Conservation (phyloP, 495 filamentous ascomycete genomes). For the Bacidia gigantensis region DNA sequence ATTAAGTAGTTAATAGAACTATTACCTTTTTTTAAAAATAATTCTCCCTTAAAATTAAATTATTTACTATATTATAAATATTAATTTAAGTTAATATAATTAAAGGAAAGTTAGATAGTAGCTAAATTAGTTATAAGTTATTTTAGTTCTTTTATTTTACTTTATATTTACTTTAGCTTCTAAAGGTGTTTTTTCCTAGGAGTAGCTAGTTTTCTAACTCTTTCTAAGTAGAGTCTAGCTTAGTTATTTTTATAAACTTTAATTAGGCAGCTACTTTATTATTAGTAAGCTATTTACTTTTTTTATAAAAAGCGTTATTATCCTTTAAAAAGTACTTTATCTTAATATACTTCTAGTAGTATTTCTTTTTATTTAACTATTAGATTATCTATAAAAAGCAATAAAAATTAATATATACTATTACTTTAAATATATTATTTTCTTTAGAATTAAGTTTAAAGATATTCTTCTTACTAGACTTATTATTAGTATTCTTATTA, state of each 20-base stretch:
- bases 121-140: background rate
- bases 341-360: background rate
- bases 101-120: background rate
- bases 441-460: too few species aligned
- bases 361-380: background rate
- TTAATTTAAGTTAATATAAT: background rate
- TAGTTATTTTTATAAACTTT: background rate
- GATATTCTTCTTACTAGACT: background rate
- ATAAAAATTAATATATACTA: background rate
- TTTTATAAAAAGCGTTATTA: background rate
- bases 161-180: background rate
- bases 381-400: background rate
- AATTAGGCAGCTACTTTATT: background rate
- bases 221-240: background rate
- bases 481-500: background rate
- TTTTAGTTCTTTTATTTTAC: background rate
- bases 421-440: background rate
- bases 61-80: background rate
- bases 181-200: background rate
- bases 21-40: background rate
- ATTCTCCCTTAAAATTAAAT: background rate
- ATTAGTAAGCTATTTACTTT: background rate
- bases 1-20: background rate
- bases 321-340: background rate
- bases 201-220: background rate